Conservation (phyloP, 2,329 filamentous ascomycete species). For the Sordariomycetes sp. region DNA sequence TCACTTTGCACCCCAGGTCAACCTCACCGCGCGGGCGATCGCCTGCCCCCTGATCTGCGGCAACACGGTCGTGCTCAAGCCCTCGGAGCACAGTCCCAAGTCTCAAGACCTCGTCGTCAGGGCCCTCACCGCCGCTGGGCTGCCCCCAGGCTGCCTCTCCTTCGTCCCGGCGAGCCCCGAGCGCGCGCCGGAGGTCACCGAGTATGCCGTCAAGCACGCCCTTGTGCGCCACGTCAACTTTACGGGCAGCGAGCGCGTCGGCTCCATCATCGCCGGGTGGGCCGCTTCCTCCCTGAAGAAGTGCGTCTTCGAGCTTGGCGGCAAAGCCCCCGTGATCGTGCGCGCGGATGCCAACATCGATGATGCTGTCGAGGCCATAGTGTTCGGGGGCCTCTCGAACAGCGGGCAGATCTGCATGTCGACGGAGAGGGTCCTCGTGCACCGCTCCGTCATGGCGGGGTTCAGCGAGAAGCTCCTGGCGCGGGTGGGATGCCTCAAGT, state of each 20-base stretch:
- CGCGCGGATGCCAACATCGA: constrained; percentile 57
- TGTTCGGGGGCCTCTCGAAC: constrained; percentile 50
- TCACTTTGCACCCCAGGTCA: constrained; percentile 7
- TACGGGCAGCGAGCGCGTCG: constrained; percentile 56
- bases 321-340: constrained; percentile 57
- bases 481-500: constrained; percentile 13
- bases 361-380: constrained; percentile 46
- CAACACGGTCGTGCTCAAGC: constrained; percentile 54
- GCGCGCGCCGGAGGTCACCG: constrained; percentile 49
- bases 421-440: constrained; percentile 47
- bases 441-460: constrained; percentile 30
- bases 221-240: constrained; percentile 59
- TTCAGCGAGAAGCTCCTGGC: constrained; percentile 30
- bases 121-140: constrained; percentile 50
- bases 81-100: constrained; percentile 47
- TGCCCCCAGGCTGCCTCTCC: constrained; percentile 55
- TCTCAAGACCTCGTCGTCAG: constrained; percentile 45
- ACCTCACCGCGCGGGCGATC: constrained; percentile 23
- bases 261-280: constrained; percentile 49
- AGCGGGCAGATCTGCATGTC: constrained; percentile 63
- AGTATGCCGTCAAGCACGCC: constrained; percentile 48
- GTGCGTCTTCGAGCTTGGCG: constrained; percentile 57
- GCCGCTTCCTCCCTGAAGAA: constrained; percentile 59
- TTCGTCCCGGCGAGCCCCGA: constrained; percentile 46
- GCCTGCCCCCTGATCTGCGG: constrained; percentile 40